phyloP scores from a whole-genome alignment of 345 rosid genomes.

The Ailanthus altissimus region DNA sequence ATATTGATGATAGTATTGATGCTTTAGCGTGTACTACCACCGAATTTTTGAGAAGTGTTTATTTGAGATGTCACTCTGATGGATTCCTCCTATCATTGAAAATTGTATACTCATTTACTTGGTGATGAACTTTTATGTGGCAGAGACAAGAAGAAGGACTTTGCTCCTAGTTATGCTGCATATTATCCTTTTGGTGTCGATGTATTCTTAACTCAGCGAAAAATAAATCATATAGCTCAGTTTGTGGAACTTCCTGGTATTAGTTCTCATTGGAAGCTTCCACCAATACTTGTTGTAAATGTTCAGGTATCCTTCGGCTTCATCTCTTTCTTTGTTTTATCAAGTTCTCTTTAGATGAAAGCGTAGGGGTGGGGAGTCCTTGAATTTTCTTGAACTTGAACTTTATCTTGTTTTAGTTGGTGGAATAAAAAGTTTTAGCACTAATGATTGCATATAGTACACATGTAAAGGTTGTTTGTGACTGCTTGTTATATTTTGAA shows the following conservation, averaged over 20 bases:
- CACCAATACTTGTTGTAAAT: constrained; percentile 79
- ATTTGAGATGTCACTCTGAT: constrained; percentile 4
- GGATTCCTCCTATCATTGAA: neutral
- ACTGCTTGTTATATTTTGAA: neutral
- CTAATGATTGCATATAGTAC: too few species aligned
- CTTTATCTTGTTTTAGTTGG: neutral
- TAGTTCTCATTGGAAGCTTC: constrained; percentile 58
- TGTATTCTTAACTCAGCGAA: constrained; percentile 66
- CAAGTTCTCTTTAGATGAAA: neutral
- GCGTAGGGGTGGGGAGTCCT: neutral
- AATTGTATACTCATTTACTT: constrained; percentile 3
- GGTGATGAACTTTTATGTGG: constrained; percentile 22
- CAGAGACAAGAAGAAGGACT: constrained; percentile 93
- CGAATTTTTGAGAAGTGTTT: neutral
- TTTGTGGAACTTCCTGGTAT: constrained; percentile 73
- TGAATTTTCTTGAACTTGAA: neutral
- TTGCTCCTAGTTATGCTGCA: constrained; percentile 76
- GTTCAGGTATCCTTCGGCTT: constrained; percentile 61
- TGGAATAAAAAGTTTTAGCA: neutral
- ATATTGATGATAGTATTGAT: constrained; percentile 10
- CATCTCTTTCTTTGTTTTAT: neutral
- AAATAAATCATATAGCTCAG: constrained; percentile 77
- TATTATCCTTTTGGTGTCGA: constrained; percentile 93
- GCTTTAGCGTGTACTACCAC: neutral
- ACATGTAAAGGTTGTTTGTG: neutral